These are phyloP conservation scores for Ascoidea tarda DNA, from an alignment of 805 yeast genomes.

Conservation along the genomic window DNA sequence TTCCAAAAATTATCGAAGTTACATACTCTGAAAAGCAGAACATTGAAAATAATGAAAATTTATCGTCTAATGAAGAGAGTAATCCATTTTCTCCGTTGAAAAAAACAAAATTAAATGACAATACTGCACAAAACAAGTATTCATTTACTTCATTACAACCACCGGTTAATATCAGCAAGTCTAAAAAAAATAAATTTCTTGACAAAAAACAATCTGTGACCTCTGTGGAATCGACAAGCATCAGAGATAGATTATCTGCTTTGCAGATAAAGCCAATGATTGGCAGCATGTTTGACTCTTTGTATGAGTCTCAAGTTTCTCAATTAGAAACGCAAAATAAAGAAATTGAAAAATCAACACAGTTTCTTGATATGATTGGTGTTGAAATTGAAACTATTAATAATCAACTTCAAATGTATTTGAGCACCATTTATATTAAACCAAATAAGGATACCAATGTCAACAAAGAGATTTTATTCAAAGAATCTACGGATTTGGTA, in stretches of 20 bases:
- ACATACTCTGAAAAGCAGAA: neutral
- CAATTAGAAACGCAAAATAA: neutral
- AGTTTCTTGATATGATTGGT: neutral
- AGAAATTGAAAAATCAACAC: neutral
- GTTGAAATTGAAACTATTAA: neutral
- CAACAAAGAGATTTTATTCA: neutral
- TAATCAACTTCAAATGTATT: neutral
- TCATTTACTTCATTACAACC: neutral
- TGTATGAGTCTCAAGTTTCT: neutral
- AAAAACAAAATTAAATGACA: neutral
- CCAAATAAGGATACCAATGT: neutral
- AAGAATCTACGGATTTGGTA: constrained; percentile 3
- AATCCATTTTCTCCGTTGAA: neutral
- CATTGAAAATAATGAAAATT: neutral
- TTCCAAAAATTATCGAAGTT: neutral
- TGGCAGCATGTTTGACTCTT: neutral
- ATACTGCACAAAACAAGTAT: neutral
- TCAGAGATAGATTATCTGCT: neutral
- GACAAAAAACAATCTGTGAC: neutral
- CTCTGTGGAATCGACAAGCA: neutral
- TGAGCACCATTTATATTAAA: neutral
- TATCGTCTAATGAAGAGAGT: neutral
- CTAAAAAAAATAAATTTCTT: neutral
- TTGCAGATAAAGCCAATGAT: neutral
- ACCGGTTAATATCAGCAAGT: neutral